phyloP scores from a whole-genome alignment of 768 basidiomycete species.

The Lentinula aciculospora region DNA sequence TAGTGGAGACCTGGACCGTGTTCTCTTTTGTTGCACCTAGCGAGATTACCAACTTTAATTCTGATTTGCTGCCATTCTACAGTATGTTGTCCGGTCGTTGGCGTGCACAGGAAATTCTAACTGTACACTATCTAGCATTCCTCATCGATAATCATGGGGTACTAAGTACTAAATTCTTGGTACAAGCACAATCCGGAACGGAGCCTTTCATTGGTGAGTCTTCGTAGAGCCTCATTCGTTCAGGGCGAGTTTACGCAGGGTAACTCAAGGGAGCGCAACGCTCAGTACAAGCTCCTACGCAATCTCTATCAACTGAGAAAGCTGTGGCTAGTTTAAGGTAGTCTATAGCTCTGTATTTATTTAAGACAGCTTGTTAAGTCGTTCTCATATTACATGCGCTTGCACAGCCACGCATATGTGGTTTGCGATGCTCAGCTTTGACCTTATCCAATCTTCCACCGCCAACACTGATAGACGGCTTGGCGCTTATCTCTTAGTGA shows the following conservation, averaged over 20 bases:
- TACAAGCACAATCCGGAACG: slow-evolving; percentile 29
- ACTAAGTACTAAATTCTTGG: slow-evolving; percentile 25
- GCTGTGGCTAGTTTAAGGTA: background rate
- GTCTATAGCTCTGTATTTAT: no score
- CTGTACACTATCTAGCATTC: slow-evolving; percentile 17
- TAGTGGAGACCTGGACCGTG: slow-evolving; percentile 25
- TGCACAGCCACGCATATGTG: background rate
- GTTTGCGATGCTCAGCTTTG: background rate
- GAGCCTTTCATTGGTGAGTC: slow-evolving; percentile 26
- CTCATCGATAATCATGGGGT: slow-evolving; percentile 23
- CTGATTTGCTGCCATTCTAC: slow-evolving; percentile 28
- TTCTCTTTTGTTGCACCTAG: slow-evolving; percentile 29
- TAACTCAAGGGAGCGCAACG: slow-evolving; percentile 22
- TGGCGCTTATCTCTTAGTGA: no score
- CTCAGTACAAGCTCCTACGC: slow-evolving; percentile 24
- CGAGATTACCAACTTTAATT: slow-evolving; percentile 27
- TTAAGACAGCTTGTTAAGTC: no score
- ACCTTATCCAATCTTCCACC: background rate
- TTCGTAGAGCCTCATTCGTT: background rate
- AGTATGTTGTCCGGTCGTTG: slow-evolving; percentile 12
- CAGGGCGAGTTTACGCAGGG: background rate
- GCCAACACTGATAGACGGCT: no score
- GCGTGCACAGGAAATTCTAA: background rate
- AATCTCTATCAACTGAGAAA: slow-evolving; percentile 24
- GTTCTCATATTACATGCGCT: no score